A percentile compares a stretch with the other conserved stretches of the same genome.
phyloP scores from a whole-genome alignment of 345 rosid species.

The Eutrema japonicum region DNA sequence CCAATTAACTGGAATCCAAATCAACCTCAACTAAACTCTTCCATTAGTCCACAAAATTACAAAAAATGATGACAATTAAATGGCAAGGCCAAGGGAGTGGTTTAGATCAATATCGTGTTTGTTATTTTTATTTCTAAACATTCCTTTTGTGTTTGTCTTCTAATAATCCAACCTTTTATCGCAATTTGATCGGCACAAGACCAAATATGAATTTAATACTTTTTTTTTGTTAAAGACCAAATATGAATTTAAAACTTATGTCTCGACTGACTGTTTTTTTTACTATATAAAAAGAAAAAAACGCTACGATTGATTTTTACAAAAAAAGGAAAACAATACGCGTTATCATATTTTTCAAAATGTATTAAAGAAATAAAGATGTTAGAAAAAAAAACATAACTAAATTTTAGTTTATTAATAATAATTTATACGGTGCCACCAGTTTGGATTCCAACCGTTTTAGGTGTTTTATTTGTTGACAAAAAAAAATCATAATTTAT shows the following conservation, averaged over 20 bases:
- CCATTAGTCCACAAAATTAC: conserved; percentile 41
- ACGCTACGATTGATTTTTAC: background rate
- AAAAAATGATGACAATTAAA: conserved; percentile 45
- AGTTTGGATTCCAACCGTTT: too few species aligned
- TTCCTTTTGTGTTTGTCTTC: conserved; percentile 45
- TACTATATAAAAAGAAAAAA: background rate
- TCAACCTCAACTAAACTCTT: conserved; percentile 43
- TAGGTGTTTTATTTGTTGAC: too few species aligned
- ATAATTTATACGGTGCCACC: too few species aligned
- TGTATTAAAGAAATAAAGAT: background rate
- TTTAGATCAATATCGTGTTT: conserved; percentile 29
- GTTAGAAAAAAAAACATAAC: background rate
- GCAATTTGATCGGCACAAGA: conserved; percentile 18
- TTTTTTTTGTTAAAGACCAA: background rate
- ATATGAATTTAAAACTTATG: conserved; percentile 11
- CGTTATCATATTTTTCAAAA: background rate
- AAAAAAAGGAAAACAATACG: background rate
- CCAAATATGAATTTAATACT: conserved; percentile 10
- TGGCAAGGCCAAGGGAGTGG: conserved; percentile 45
- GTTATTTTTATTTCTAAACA: conserved; percentile 26
- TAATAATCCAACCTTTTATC: conserved; percentile 33
- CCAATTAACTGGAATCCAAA: conserved; percentile 44
- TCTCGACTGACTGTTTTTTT: conserved; percentile 7
- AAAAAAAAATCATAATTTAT: too few species aligned
- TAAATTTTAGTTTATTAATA: conserved; percentile 5